phyloP scores from a whole-genome alignment of 2,329 filamentous ascomycete species.

The Hymenotorrendiella dingleyae region DNA sequence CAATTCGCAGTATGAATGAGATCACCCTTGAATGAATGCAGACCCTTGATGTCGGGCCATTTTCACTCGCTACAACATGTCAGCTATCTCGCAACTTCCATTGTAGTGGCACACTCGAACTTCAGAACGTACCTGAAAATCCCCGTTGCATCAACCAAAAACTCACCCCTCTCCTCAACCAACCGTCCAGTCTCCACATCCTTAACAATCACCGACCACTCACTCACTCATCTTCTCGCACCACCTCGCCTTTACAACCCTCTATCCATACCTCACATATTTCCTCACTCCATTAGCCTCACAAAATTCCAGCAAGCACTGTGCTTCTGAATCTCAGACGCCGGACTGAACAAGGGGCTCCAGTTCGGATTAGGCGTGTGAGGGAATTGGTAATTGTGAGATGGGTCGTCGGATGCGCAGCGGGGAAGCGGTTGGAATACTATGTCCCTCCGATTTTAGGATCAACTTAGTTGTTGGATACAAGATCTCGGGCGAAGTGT shows the following conservation, averaged over 20 bases:
- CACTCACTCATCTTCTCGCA: constrained; percentile 7
- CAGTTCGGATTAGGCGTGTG: constrained; percentile 13
- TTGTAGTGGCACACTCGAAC: too few species aligned
- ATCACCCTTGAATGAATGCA: constrained; percentile 38
- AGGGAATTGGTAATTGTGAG: constrained; percentile 12
- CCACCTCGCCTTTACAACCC: constrained; percentile 7
- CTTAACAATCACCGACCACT: constrained; percentile 4
- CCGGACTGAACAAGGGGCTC: constrained; percentile 12
- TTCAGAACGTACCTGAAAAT: constrained; percentile 45
- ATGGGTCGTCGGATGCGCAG: constrained; percentile 14
- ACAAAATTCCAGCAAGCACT: constrained; percentile 13
- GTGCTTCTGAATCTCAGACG: constrained; percentile 15
- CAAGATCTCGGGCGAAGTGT: too few species aligned
- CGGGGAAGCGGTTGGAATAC: constrained; percentile 17
- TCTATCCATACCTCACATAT: constrained; percentile 6
- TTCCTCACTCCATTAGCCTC: constrained; percentile 8
- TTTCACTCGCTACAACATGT: constrained; percentile 43
- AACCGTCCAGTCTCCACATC: constrained; percentile 30
- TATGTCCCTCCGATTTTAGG: constrained; percentile 4
- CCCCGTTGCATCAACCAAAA: constrained; percentile 44
- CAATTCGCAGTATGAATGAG: constrained; percentile 57
- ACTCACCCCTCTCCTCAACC: constrained; percentile 42
- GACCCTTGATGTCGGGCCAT: constrained; percentile 53
- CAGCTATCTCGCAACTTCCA: background rate
- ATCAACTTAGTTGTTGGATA: too few species aligned